A percentile compares a stretch with the other conserved stretches of the same genome.
Conservation (phyloP, 75 land plant species). For the Cupressus sempervirens region DNA sequence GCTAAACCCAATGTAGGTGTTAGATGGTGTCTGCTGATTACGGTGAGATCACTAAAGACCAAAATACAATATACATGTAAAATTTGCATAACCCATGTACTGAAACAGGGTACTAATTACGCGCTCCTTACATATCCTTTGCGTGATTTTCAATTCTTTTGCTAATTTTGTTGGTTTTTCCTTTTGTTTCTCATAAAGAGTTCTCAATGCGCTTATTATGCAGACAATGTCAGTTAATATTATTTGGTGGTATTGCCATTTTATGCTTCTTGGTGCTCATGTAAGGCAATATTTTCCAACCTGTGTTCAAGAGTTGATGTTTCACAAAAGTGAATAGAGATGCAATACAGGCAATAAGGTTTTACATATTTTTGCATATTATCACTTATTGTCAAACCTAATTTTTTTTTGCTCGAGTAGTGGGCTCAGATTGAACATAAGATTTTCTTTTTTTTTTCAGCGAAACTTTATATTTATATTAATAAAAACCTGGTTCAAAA, state of each 20-base stretch:
- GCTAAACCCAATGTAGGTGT: not conserved
- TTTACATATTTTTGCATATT: no score
- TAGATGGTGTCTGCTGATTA: not conserved
- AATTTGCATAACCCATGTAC: not conserved
- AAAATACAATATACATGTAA: no score
- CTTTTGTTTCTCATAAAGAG: not conserved
- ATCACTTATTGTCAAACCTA: not conserved
- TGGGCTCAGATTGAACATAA: not conserved
- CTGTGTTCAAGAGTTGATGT: not conserved
- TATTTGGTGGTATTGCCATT: no score
- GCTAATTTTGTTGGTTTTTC: not conserved
- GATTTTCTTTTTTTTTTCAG: no score
- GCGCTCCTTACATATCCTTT: not conserved
- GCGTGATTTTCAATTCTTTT: not conserved
- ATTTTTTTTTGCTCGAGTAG: not conserved
- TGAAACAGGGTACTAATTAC: no score
- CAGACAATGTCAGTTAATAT: not conserved
- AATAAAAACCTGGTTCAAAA: no score
- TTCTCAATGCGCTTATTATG: not conserved
- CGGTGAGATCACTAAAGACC: not conserved
- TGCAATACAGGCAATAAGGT: not conserved
- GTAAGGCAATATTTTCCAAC: not conserved
- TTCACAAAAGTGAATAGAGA: not conserved
- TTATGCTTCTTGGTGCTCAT: no score
- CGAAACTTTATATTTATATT: no score